Conservation (phyloP, 2,329 filamentous ascomycete species). For the Fusarium chuoi region DNA sequence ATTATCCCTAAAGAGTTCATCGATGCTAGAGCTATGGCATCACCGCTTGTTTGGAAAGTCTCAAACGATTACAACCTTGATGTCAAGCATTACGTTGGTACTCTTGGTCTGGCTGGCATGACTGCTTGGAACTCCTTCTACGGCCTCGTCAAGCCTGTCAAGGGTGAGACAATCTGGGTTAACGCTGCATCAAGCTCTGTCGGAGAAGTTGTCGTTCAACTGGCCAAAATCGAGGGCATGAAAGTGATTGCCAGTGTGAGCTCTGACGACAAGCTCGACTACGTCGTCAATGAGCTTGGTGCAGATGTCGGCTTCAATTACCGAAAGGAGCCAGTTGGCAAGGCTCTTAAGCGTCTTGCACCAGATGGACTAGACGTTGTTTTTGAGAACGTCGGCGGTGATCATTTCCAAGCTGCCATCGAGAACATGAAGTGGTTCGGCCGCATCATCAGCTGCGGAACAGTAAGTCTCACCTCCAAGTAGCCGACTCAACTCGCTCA, state of each 20-base stretch:
- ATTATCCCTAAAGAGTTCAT: neutral
- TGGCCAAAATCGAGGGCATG: neutral
- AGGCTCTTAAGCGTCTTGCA: neutral
- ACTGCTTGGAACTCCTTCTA: neutral
- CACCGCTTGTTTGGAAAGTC: neutral
- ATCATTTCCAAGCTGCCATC: neutral
- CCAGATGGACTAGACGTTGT: neutral
- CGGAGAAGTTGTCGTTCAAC: neutral
- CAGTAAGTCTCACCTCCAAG: neutral
- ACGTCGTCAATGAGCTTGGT: neutral
- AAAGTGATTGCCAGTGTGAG: neutral
- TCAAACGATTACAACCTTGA: neutral
- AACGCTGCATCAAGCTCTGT: neutral
- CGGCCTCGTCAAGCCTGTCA: neutral
- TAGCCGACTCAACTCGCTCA: rapidly evolving
- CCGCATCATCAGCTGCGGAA: neutral
- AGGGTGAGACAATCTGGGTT: neutral
- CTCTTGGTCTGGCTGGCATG: neutral
- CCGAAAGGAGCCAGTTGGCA: neutral
- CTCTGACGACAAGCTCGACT: neutral
- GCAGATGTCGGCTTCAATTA: neutral
- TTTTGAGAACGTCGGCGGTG: neutral
- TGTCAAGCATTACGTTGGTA: neutral
- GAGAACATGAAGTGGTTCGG: neutral
- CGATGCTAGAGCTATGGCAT: neutral